Base-by-base conservation (phyloP, 2,329 filamentous ascomycete species). In the Phialocephala sp. region DNA sequence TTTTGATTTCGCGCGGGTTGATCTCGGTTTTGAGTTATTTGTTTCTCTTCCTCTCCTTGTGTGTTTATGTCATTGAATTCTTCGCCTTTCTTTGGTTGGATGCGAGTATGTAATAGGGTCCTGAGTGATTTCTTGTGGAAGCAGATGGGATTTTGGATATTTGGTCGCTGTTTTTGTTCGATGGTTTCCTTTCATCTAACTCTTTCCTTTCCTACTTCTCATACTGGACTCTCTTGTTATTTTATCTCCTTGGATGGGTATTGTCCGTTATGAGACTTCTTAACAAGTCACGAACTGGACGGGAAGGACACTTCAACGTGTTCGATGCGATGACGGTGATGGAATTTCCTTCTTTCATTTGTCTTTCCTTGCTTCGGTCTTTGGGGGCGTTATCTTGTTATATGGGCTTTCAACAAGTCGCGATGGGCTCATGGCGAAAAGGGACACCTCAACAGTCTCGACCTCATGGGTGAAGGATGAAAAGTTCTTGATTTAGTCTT, bases 351-450 rank as follows among this genome's bases (percentile, higher is more conserved):
- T 57, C 4, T 20, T 36, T 56, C 27, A 2, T 56, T 18, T 56
- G 52, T 35, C 4, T 57, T 39, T 57, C 54, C 36, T 36, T 57
- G 15, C 5, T 15, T 11, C n/a, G 14, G n/a, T 37, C 14, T 57
- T 57, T 22, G 55, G 35, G 20, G n/a, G 32, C 14, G 14, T 37
- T 82, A 47, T 77, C 79, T 2, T 55, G 35, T 45, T 15, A 50
- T 24, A 18, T 39, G 37, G 41, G 12, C 39, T 35, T 50, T 20
- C 39, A 45, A 60, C 41, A 50, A 45, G 37, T 50, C 57, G 36
- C 41, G 32, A 20, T n/a, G 20, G 12, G 11, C 35, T 43, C 15
- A 27, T 20, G 22, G 18, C 18, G 35, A 15, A 50, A 45, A 36
- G 8, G 20, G 41, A 41, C 37, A 4, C 20, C 24, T 50, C 43